phyloP scores from a whole-genome alignment of 768 basidiomycete species.

The Neoboletus brunneissimus region DNA sequence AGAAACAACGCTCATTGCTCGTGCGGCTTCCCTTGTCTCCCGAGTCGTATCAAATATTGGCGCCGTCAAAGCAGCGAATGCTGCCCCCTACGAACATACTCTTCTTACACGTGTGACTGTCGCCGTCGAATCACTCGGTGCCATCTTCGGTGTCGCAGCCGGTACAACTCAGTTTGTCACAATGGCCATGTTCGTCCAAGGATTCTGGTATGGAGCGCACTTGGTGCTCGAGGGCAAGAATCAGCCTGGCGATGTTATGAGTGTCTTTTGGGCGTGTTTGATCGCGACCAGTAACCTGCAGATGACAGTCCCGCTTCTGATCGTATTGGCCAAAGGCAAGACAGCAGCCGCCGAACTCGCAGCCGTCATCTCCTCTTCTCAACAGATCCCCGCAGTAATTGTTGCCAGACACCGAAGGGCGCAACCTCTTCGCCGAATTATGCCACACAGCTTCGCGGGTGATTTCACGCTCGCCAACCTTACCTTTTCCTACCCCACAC shows the following conservation, averaged over 20 bases:
- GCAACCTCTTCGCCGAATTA: constrained; percentile 56
- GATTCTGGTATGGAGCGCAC: constrained; percentile 93
- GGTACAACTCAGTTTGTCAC: constrained; percentile 76
- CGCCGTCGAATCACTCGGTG: constrained; percentile 53
- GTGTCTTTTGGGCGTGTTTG: constrained; percentile 97
- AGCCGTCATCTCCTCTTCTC: constrained; percentile 27
- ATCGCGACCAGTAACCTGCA: constrained; percentile 88
- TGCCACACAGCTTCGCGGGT: constrained; percentile 61
- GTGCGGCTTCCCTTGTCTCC: constrained; percentile 78
- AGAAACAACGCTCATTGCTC: constrained; percentile 66
- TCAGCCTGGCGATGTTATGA: constrained; percentile 78
- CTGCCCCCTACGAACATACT: constrained; percentile 52
- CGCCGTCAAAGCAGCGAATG: constrained; percentile 94
- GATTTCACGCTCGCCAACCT: constrained; percentile 63
- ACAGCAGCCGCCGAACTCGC: constrained; percentile 29
- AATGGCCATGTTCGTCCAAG: constrained; percentile 93
- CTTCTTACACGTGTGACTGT: constrained; percentile 43
- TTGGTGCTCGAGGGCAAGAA: constrained; percentile 78
- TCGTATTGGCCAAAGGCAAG: constrained; percentile 69
- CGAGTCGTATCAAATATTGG: constrained; percentile 73
- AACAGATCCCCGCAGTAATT: constrained; percentile 34
- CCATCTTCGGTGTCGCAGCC: constrained; percentile 73
- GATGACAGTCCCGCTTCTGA: constrained; percentile 79
- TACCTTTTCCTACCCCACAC: constrained; percentile 71
- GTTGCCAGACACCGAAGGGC: constrained; percentile 12